Conservation (phyloP, 495 filamentous ascomycete species). For the Lentithecium fluviatile region DNA sequence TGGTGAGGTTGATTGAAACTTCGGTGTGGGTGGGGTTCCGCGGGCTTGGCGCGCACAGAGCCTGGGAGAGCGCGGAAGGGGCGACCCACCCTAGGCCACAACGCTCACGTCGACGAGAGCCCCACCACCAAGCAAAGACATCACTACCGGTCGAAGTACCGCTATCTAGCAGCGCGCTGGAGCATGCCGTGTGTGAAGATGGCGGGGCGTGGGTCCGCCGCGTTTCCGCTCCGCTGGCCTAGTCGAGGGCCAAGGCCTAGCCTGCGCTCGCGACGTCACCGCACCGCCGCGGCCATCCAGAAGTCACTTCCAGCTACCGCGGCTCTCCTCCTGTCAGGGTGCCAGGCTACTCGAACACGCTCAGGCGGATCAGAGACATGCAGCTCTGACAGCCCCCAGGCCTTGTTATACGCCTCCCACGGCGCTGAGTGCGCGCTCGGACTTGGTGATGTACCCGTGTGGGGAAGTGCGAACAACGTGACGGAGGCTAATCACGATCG, state of each 20-base stretch:
- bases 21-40: neutral
- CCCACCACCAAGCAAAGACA: neutral
- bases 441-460: conserved; percentile 23
- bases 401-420: conserved; percentile 14
- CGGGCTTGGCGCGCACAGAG: neutral
- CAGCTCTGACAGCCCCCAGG: conserved; percentile 6
- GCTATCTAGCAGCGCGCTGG: neutral
- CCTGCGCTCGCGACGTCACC: neutral
- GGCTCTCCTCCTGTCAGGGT: conserved; percentile 21
- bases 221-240: neutral
- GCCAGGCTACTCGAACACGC: neutral
- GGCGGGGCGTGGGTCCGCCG: neutral
- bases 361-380: neutral
- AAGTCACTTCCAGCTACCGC: conserved; percentile 15
- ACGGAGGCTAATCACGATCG: conserved; percentile 29
- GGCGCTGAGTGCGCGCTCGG: conserved; percentile 1
- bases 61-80: neutral
- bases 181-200: neutral
- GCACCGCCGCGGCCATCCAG: neutral
- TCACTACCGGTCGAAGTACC: too few species aligned
- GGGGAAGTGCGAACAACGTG: conserved; percentile 32
- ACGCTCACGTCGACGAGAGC: neutral
- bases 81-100: neutral
- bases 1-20: neutral
- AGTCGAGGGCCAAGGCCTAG: neutral